These are phyloP conservation scores for Blastomyces gilchristii DNA, from an alignment of 2,329 filamentous ascomycete genomes.

Conservation along the genomic window DNA sequence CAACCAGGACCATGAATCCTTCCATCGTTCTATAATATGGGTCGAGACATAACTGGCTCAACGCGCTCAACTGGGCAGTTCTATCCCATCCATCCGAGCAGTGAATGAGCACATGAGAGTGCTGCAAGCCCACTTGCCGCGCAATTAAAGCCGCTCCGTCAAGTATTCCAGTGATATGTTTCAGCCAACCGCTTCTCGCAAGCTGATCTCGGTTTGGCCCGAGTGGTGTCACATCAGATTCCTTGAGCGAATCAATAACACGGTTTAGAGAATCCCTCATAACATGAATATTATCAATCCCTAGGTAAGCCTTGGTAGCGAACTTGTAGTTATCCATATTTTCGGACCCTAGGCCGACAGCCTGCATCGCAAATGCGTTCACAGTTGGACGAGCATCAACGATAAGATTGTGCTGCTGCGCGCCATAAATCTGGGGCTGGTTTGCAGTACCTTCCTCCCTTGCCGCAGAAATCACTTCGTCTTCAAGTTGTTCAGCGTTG, in stretches of 20 bases:
- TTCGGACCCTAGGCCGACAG: slow-evolving; percentile 84
- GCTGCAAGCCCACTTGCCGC: slow-evolving; percentile 76
- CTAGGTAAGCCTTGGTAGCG: slow-evolving; percentile 81
- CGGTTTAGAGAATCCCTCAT: slow-evolving; percentile 87
- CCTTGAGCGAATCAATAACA: slow-evolving; percentile 81
- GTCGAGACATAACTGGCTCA: slow-evolving; percentile 88
- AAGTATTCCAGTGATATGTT: slow-evolving; percentile 74
- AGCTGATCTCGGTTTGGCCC: slow-evolving; percentile 73
- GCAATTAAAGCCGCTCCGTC: slow-evolving; percentile 79
- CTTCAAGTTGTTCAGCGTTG: slow-evolving; percentile 57
- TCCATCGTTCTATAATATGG: slow-evolving; percentile 91
- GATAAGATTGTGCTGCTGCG: slow-evolving; percentile 87
- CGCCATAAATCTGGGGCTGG: slow-evolving; percentile 67
- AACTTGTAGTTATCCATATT: slow-evolving; percentile 97
- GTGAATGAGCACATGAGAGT: slow-evolving; percentile 92
- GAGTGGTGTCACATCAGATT: slow-evolving; percentile 75
- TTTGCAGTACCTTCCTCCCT: slow-evolving; percentile 50
- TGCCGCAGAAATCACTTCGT: slow-evolving; percentile 52
- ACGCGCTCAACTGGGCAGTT: slow-evolving; percentile 83
- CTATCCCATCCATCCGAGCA: slow-evolving; percentile 98
- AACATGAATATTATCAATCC: slow-evolving; percentile 96
- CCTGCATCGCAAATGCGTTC: slow-evolving; percentile 90
- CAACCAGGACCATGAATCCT: slow-evolving; percentile 85
- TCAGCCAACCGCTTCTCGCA: slow-evolving; percentile 78
- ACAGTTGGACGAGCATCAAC: slow-evolving; percentile 90